A percentile compares a stretch with the other conserved stretches of the same genome.
phyloP scores from a whole-genome alignment of 2,329 filamentous ascomycete genomes.

The Epichloe amarillans region DNA sequence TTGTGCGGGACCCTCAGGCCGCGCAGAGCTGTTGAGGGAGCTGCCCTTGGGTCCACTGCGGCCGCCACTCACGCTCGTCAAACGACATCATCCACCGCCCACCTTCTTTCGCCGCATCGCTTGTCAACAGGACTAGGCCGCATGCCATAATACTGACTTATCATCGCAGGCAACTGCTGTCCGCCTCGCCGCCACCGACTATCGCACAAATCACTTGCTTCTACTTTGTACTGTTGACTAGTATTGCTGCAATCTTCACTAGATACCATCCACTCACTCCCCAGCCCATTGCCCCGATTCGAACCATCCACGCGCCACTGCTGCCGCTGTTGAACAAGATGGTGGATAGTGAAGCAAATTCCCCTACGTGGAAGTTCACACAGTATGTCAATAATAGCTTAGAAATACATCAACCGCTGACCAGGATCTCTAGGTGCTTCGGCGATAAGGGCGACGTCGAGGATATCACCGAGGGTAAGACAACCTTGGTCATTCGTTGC shows the following conservation, averaged over 20 bases:
- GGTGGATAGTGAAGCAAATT: conserved; percentile 89
- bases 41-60: conserved; percentile 11
- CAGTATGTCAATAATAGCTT: conserved; percentile 52
- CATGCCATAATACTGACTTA: conserved; percentile 5
- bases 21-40: conserved; percentile 6
- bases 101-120: conserved; percentile 10
- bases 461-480: conserved; percentile 87
- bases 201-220: conserved; percentile 1
- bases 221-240: neutral
- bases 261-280: neutral
- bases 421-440: conserved; percentile 60
- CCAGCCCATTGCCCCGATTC: conserved; percentile 1
- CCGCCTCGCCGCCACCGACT: conserved; percentile 1
- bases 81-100: conserved; percentile 15
- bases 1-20: neutral
- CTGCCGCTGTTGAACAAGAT: conserved; percentile 46
- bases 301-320: conserved; percentile 14
- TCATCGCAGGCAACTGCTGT: conserved; percentile 4
- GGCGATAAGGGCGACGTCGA: conserved; percentile 99
- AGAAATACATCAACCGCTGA: conserved; percentile 11
- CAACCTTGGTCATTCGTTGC: neutral
- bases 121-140: conserved; percentile 9
- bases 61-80: conserved; percentile 10
- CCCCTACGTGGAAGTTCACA: conserved; percentile 99
- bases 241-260: neutral